phyloP scores from a whole-genome alignment of 2,329 filamentous ascomycete genomes.

The Hymenoscyphus fructigenus region DNA sequence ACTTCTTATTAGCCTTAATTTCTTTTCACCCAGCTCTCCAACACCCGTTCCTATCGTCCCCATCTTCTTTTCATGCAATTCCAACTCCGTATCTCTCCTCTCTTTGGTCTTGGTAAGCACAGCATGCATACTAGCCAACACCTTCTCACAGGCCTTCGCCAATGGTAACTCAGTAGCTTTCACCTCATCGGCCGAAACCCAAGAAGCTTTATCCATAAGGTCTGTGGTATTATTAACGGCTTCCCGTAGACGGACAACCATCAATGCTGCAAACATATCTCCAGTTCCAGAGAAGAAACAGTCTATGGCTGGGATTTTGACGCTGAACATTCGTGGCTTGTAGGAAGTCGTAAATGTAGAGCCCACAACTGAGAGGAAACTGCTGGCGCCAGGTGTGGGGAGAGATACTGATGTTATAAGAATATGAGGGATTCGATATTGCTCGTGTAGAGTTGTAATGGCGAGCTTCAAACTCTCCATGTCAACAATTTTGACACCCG shows the following conservation, averaged over 20 bases:
- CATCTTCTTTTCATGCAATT: constrained; percentile 47
- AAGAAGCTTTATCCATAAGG: constrained; percentile 59
- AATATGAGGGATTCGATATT: constrained; percentile 78
- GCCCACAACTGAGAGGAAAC: constrained; percentile 70
- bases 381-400: constrained; percentile 50
- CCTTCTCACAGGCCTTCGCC: constrained; percentile 79
- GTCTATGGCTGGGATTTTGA: constrained; percentile 83
- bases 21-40: constrained; percentile 42
- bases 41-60: constrained; percentile 28
- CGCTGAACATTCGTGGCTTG: constrained; percentile 78
- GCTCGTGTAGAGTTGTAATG: constrained; percentile 73
- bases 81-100: constrained; percentile 66
- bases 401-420: constrained; percentile 86
- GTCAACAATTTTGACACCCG: constrained; percentile 78
- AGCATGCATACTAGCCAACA: constrained; percentile 88
- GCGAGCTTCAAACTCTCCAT: constrained; percentile 70
- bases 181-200: constrained; percentile 76
- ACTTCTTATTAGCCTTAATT: constrained; percentile 65
- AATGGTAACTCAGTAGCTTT: constrained; percentile 71
- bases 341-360: constrained; percentile 67
- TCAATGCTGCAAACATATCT: constrained; percentile 96
- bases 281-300: constrained; percentile 96
- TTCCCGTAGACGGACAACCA: constrained; percentile 83
- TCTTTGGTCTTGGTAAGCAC: constrained; percentile 68
- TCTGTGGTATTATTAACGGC: constrained; percentile 55